Percentiles rank a stretch among this genome's conserved stretches.
These are phyloP conservation scores for Heliamphora pulchella DNA, from an alignment of 179 eudicot genomes.

Conservation along the genomic window DNA sequence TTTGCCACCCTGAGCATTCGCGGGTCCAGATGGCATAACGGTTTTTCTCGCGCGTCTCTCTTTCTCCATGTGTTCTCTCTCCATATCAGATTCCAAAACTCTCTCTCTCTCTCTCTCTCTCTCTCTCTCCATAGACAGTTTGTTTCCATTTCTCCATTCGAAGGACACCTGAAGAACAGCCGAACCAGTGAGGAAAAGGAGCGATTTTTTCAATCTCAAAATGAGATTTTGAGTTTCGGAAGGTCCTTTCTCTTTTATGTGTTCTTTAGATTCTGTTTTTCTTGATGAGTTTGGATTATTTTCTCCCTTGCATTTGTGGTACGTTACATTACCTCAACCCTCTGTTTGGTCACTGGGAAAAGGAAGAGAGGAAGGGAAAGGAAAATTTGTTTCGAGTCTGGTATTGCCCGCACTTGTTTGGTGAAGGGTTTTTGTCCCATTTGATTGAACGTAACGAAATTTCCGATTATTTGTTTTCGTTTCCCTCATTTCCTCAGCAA, in stretches of 20 bases:
- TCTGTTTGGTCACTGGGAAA: constrained; percentile 7
- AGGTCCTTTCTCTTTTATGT: constrained; percentile 15
- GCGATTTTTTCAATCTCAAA: constrained; percentile 2
- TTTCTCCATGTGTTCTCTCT: constrained; percentile 21
- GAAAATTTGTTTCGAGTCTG: not conserved
- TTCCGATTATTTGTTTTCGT: not conserved
- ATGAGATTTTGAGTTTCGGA: constrained; percentile 16
- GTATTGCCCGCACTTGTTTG: not conserved
- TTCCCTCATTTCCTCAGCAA: not conserved
- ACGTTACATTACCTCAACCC: not conserved
- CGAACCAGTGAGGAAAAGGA: not conserved
- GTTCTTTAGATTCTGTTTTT: not conserved
- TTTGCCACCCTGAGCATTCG: constrained; percentile 17
- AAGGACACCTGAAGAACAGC: not conserved
- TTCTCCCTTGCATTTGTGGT: not conserved
- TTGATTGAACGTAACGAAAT: not conserved
- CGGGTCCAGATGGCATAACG: not conserved
- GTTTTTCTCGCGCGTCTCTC: constrained; percentile 25
- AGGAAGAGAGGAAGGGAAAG: not conserved
- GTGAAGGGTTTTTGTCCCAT: not conserved
- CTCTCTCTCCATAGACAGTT: not conserved
- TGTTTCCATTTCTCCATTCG: not conserved
- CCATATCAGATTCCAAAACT: not conserved
- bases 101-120: constrained; percentile 16
- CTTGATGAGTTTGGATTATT: not conserved